These are phyloP conservation scores for Phytophthora megakarya DNA, from an alignment of 352 stramenopile genomes.

Conservation along the genomic window DNA sequence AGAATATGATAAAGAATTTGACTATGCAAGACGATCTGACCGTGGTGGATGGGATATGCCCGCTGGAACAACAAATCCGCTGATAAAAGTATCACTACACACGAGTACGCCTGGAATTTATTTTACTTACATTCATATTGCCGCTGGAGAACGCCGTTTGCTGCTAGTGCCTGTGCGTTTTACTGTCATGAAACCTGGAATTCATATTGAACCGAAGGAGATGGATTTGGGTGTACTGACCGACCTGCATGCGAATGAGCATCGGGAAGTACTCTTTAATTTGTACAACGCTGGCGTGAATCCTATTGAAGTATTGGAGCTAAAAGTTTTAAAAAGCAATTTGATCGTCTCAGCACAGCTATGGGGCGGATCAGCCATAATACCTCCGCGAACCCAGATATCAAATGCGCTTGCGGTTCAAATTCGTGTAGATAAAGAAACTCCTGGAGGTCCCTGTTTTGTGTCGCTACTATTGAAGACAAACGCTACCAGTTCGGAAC, in stretches of 20 bases:
- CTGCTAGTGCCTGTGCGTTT: conserved; percentile 46
- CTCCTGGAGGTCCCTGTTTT: conserved; percentile 17
- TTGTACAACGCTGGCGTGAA: conserved; percentile 48
- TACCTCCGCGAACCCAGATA: conserved; percentile 44
- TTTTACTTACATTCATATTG: conserved; percentile 47
- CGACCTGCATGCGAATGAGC: conserved; percentile 27
- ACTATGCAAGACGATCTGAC: conserved; percentile 21
- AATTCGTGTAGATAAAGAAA: conserved; percentile 26
- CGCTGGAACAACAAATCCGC: conserved; percentile 31
- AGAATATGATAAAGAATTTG: conserved; percentile 27
- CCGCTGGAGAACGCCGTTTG: conserved; percentile 13
- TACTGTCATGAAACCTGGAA: conserved; percentile 40
- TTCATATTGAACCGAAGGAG: conserved; percentile 44
- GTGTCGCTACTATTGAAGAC: conserved; percentile 44
- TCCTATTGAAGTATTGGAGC: conserved; percentile 42
- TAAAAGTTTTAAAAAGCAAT: conserved; percentile 39
- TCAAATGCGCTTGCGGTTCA: conserved; percentile 41
- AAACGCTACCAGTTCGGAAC: conserved; percentile 37
- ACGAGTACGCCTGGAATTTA: conserved; percentile 30
- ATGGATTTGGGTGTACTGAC: conserved; percentile 47
- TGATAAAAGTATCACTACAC: conserved; percentile 46
- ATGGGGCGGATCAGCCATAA: conserved; percentile 32
- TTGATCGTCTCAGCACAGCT: conserved; percentile 41
- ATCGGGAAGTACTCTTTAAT: conserved; percentile 36
- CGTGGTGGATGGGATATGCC: conserved; percentile 49